Conservation (phyloP, 2,329 filamentous ascomycete species). For the Paecilomyces dactylethromorphus region DNA sequence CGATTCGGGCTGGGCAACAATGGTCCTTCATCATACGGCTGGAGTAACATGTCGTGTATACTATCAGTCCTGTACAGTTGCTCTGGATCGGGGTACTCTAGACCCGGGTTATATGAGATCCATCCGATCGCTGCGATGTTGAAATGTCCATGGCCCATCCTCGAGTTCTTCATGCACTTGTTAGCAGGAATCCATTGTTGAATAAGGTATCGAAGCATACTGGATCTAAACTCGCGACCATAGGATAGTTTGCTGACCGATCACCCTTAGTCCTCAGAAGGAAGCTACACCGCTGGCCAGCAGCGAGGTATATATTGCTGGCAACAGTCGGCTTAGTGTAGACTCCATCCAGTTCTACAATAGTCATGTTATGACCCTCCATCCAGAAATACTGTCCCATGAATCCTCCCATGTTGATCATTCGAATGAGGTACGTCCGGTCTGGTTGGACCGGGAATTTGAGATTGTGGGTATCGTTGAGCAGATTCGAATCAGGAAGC, state of each 20-base stretch:
- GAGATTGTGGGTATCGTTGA: conserved; percentile 61
- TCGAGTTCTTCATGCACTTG: background rate
- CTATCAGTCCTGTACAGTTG: background rate
- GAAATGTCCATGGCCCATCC: background rate
- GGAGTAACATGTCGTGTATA: background rate
- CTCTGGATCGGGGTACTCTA: background rate
- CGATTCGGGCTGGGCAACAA: background rate
- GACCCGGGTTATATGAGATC: background rate
- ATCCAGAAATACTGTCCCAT: conserved; percentile 25
- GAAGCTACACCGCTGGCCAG: background rate
- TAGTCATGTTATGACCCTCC: background rate
- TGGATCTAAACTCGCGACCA: background rate
- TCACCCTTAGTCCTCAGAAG: background rate
- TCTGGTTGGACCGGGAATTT: conserved; percentile 48
- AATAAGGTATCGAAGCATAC: background rate
- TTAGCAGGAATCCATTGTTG: background rate
- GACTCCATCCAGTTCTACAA: background rate
- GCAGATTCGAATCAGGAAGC: conserved; percentile 59
- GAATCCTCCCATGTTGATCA: conserved; percentile 68
- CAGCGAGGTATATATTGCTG: background rate
- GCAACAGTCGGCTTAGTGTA: background rate
- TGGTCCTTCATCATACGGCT: background rate
- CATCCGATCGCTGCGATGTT: background rate
- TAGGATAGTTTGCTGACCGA: background rate
- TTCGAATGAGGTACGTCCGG: conserved; percentile 63